Conservation (phyloP, 2,329 filamentous ascomycete species). For the Aspergillus thermomutatus region DNA sequence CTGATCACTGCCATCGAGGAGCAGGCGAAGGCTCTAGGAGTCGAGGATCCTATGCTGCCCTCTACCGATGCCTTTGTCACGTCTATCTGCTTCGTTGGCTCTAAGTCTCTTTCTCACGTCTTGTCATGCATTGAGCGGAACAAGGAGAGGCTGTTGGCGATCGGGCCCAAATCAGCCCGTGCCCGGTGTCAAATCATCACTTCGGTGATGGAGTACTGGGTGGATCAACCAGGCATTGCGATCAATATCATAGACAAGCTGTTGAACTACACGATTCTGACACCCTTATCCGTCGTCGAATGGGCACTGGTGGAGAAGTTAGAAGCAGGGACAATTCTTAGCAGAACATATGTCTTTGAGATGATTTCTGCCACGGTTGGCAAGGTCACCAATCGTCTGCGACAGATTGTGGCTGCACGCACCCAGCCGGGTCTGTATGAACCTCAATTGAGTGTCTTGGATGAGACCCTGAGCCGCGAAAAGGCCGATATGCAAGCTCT, state of each 20-base stretch:
- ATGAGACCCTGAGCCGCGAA: slow-evolving; percentile 67
- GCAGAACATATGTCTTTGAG: slow-evolving; percentile 78
- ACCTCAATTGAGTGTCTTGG: slow-evolving; percentile 56
- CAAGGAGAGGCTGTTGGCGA: slow-evolving; percentile 80
- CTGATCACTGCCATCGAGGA: slow-evolving; percentile 77
- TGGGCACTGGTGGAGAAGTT: slow-evolving; percentile 76
- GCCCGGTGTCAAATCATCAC: slow-evolving; percentile 85
- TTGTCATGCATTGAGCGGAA: slow-evolving; percentile 93
- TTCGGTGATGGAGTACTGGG: slow-evolving; percentile 90
- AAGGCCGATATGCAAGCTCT: slow-evolving; percentile 71
- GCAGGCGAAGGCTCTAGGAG: slow-evolving; percentile 65
- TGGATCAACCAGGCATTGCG: slow-evolving; percentile 84
- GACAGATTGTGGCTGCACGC: slow-evolving; percentile 69
- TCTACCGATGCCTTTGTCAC: slow-evolving; percentile 94
- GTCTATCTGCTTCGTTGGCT: slow-evolving; percentile 86
- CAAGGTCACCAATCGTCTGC: slow-evolving; percentile 83
- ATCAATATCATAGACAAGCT: slow-evolving; percentile 94
- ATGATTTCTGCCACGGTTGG: slow-evolving; percentile 82
- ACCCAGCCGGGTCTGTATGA: slow-evolving; percentile 55
- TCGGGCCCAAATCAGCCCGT: slow-evolving; percentile 69
- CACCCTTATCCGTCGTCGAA: slow-evolving; percentile 77
- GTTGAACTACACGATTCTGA: slow-evolving; percentile 93
- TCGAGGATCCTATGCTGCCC: slow-evolving; percentile 72
- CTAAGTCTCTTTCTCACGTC: slow-evolving; percentile 93
- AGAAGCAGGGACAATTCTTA: slow-evolving; percentile 64